A percentile compares a stretch with the other conserved stretches of the same genome.
These are phyloP conservation scores for Exophiala oligosperma DNA, from an alignment of 2,329 filamentous ascomycete genomes.

Conservation along the genomic window DNA sequence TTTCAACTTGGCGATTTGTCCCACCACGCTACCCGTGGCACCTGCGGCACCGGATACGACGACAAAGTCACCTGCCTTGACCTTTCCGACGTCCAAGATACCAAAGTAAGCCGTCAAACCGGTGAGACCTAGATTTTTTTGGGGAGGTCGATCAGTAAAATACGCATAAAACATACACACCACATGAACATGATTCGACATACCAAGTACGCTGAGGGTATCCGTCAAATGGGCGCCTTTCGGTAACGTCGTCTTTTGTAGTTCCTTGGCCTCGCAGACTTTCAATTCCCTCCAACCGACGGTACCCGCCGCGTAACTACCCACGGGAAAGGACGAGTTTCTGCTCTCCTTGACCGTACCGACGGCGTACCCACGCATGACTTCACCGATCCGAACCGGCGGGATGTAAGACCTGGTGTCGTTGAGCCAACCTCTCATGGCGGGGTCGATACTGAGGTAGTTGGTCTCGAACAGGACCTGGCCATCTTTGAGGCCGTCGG, in stretches of 20 bases:
- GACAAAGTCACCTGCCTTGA: slow-evolving; percentile 70
- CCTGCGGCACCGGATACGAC: slow-evolving; percentile 77
- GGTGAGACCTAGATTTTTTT: slow-evolving; percentile 54
- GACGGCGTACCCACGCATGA: slow-evolving; percentile 66
- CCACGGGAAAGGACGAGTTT: slow-evolving; percentile 54
- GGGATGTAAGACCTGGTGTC: slow-evolving; percentile 63
- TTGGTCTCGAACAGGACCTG: slow-evolving; percentile 61
- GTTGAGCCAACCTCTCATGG: slow-evolving; percentile 73
- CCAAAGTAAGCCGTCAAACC: slow-evolving; percentile 77
- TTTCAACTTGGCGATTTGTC: slow-evolving; percentile 75
- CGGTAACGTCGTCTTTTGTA: slow-evolving; percentile 47
- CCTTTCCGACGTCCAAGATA: slow-evolving; percentile 66
- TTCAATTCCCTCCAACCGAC: slow-evolving; percentile 69
- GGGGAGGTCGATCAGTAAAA: no score
- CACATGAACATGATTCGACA: background rate
- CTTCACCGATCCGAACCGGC: slow-evolving; percentile 65
- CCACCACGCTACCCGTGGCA: slow-evolving; percentile 73
- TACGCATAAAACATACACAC: no score
- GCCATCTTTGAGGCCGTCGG: slow-evolving; percentile 56
- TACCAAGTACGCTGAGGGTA: slow-evolving; percentile 55
- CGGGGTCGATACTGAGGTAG: slow-evolving; percentile 71
- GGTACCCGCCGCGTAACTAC: slow-evolving; percentile 57
- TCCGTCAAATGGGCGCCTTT: slow-evolving; percentile 56
- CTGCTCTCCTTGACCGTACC: slow-evolving; percentile 64
- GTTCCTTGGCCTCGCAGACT: slow-evolving; percentile 55